phyloP scores from a whole-genome alignment of 1,139 yeast genomes.

The Pichia sp. region DNA sequence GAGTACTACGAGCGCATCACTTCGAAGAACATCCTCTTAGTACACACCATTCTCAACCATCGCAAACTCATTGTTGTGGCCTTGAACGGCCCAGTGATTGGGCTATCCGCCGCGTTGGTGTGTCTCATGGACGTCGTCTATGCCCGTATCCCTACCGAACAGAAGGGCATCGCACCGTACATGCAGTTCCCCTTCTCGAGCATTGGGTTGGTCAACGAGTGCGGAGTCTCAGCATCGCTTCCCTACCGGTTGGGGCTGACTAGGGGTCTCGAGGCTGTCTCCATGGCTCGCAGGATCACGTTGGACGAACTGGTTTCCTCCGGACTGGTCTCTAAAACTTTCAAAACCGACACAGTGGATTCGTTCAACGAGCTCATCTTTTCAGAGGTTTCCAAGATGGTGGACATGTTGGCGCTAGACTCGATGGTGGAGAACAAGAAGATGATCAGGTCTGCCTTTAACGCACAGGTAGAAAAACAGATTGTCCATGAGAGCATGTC shows the following conservation, averaged over 20 bases:
- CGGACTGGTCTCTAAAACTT: constrained; percentile 60
- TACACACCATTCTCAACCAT: constrained; percentile 69
- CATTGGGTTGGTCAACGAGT: constrained; percentile 82
- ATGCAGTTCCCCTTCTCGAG: constrained; percentile 66
- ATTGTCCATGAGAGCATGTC: constrained; percentile 63
- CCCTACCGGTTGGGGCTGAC: constrained; percentile 71
- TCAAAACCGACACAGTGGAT: constrained; percentile 47
- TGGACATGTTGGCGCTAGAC: constrained; percentile 50
- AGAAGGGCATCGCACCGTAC: constrained; percentile 31
- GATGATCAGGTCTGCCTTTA: constrained; percentile 40
- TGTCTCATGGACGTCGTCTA: constrained; percentile 74
- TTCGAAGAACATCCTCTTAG: constrained; percentile 66
- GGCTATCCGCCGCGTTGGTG: constrained; percentile 71
- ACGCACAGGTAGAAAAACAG: constrained; percentile 35
- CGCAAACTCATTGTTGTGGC: constrained; percentile 70
- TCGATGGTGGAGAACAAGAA: constrained; percentile 63
- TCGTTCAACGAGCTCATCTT: constrained; percentile 57
- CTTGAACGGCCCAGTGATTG: constrained; percentile 85
- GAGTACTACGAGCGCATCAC: constrained; percentile 28
- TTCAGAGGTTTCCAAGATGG: constrained; percentile 43
- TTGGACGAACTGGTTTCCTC: constrained; percentile 55
- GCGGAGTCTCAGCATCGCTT: constrained; percentile 68
- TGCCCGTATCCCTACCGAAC: constrained; percentile 49
- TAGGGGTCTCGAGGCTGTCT: constrained; percentile 67
- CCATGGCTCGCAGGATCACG: constrained; percentile 62